A percentile compares a stretch with the other conserved stretches of the same genome.
These are phyloP conservation scores for Ceriops decandra DNA, from an alignment of 345 rosid species.

Conservation along the genomic window DNA sequence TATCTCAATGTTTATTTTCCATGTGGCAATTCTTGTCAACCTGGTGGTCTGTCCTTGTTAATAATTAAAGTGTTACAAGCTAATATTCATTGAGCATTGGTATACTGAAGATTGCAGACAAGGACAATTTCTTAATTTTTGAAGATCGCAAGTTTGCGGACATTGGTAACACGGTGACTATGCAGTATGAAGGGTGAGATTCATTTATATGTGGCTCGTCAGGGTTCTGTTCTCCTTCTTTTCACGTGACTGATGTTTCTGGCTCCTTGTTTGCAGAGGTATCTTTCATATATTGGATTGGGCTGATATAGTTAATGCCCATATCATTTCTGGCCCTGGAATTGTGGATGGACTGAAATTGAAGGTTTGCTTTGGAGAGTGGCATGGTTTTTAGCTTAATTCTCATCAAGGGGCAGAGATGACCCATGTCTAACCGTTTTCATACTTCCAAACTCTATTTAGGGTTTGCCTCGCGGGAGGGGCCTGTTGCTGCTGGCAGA, in stretches of 20 bases:
- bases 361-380: constrained; percentile 50
- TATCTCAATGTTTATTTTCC: too few species aligned
- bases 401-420: background rate
- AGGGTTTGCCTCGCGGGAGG: constrained; percentile 94
- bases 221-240: background rate
- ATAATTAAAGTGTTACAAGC: background rate
- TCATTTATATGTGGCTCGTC: background rate
- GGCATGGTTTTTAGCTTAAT: background rate
- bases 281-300: constrained; percentile 79
- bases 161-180: constrained; percentile 96
- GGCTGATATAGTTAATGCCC: constrained; percentile 93
- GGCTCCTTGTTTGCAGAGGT: constrained; percentile 48
- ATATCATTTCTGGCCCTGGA: constrained; percentile 92
- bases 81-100: background rate
- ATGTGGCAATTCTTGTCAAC: background rate
- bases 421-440: constrained; percentile 10
- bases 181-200: constrained; percentile 93
- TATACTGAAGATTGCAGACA: constrained; percentile 70
- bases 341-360: constrained; percentile 87
- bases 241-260: background rate
- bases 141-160: constrained; percentile 99
- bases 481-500: constrained; percentile 89
- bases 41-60: too few species aligned
- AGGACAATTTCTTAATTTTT: constrained; percentile 77
- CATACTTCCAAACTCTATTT: constrained; percentile 5